Base-by-base conservation (phyloP, 495 filamentous ascomycete species). In the Bryoglossum gracile region DNA sequence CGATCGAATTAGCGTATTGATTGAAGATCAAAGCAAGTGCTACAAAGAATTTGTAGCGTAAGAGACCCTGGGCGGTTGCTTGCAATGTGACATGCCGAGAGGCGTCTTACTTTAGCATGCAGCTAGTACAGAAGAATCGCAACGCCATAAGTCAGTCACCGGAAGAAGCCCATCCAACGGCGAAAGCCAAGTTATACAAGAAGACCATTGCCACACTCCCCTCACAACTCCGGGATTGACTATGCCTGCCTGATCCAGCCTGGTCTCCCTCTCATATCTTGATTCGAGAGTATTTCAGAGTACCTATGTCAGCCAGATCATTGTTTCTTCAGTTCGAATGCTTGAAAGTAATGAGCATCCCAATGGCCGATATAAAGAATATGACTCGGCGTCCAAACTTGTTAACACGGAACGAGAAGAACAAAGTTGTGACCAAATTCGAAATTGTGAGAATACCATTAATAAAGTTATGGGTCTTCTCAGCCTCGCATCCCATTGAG, bases 51-150 rank as follows among this genome's bases (percentile, higher is more conserved):
- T 76, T 76, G 60, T 76, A 68, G 54, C 77, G 58, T 62, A 74
- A 61, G 49, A 78, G 64, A 25, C 70, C 69, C 67, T 74, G 67
- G 16, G 1, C 30, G 3, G 21, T 3, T 6, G 11, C 38, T 43
- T 14, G n/a, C 24, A 41, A 14, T 10, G 33, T 10, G 4, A 21
- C 17, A 14, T 13, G 9, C 8, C 1, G 13, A 11, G 19, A 14
- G 1, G 6, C 2, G 28, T 4, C 17, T 16, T 42, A 75, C 76
- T 65, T 77, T 80, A 58, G 82, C 82, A 34, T 84, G 80, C 47
- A 87, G 74, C 48, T 73, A 73, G 69, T 82, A 89, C 0, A 83
- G 84, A 36, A 86, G 71, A 54, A 87, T 81, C 66, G 87, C 84
- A 50, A 83, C 73, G 26, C 76, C 68, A 60, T 84, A 84, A 37